phyloP scores from a whole-genome alignment of 306 rosid genomes.

The Corylus avellana region DNA sequence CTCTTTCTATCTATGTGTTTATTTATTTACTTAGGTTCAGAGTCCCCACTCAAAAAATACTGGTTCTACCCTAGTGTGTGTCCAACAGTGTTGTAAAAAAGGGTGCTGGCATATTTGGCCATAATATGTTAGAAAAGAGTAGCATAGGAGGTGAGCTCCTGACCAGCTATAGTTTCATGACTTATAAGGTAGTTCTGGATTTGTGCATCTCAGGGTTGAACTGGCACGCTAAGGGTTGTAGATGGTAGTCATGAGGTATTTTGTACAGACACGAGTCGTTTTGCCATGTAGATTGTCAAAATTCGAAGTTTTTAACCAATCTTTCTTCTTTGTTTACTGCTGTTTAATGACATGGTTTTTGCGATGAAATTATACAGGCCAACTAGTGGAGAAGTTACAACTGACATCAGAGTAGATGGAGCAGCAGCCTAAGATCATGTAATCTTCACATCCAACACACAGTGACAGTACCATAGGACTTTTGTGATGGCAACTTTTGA shows the following conservation, averaged over 20 bases:
- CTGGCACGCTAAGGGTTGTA: not conserved
- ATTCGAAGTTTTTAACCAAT: not conserved
- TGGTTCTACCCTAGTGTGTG: no score
- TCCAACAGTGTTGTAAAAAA: not conserved
- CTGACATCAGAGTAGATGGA: not conserved
- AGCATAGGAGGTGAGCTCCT: not conserved
- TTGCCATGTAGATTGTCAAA: not conserved
- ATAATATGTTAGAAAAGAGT: no score
- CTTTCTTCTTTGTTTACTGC: not conserved
- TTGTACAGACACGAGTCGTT: not conserved
- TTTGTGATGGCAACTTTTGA: slow-evolving; percentile 1
- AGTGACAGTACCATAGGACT: not conserved
- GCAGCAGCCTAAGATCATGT: not conserved
- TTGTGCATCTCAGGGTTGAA: not conserved
- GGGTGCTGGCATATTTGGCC: not conserved
- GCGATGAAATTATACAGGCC: slow-evolving; percentile 6
- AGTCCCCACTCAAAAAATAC: no score
- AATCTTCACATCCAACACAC: not conserved
- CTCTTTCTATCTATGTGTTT: no score
- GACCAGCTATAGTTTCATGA: not conserved
- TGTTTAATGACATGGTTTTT: not conserved
- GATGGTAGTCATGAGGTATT: no score
- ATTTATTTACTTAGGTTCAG: no score
- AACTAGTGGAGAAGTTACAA: slow-evolving; percentile 13
- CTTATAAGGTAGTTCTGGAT: not conserved